Evolutionary conservation across 2,329 filamentous ascomycete species (phyloP), one percentile per base, ranked within the genome.

Genomic region (Colletotrichum godetiae): DNA sequence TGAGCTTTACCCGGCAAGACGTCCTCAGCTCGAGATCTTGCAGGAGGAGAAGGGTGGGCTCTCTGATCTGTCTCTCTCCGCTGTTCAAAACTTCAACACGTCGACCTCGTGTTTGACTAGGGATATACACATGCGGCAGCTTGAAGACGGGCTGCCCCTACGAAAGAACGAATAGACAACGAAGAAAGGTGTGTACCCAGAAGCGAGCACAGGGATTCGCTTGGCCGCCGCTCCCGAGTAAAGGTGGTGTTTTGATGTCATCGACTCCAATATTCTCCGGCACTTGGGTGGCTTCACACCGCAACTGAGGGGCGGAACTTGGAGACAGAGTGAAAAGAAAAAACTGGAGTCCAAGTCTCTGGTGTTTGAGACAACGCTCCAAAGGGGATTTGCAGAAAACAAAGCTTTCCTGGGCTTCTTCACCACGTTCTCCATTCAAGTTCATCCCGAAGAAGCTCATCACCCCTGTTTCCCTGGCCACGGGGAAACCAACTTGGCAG

Each of bases 201-300:
- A 13, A 42, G 8, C n/a, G 11, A 12, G n/a, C 10, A 24, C 27
- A 37, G 35, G 67, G 35, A 46, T 62, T 42, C 22, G 61, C 46
- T 52, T 61, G 56, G 67, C 60, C 56, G 67, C 29, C 31, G 31
- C 42, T 71, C n/a, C 67, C 67, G 67, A 71, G 24, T 29, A n/a
- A 53, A 57, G 60, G 42, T 46, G 60, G 46, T 52, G 49, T 52
- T 57, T 73, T 73, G 67, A 73, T 73, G 71, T 73, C 71, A 73
- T 73, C 35, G 60, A 70, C 71, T 42, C 71, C 71, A 70, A n/a
- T 61, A 35, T 37, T 66, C 10, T 71, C 22, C 71, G 71, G 71
- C 35, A 73, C 49, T 73, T 66, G 67, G 60, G 65, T 37, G 56
- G 56, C 61, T 61, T 65, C 61, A 57, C 67, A 71, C 61, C 56